phyloP scores from a whole-genome alignment of 2,329 filamentous ascomycete genomes.

The Malbranchea cinnamomea region DNA sequence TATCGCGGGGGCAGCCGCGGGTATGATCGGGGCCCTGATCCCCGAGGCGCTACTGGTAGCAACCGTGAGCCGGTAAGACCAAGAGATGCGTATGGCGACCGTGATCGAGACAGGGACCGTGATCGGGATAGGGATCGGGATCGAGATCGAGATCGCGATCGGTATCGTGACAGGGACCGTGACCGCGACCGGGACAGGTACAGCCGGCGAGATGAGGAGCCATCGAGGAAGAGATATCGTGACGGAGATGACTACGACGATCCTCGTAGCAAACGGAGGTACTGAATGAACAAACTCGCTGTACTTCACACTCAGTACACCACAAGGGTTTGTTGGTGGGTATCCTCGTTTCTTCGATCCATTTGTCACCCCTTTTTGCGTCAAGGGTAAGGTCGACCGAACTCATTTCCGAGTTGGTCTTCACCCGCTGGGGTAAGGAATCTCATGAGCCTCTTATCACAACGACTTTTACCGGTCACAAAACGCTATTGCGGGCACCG shows the following conservation, averaged over 20 bases:
- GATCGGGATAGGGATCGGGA: conserved; percentile 42
- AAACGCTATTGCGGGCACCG: too few species aligned
- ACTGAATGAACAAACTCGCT: conserved; percentile 25
- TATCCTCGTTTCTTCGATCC: conserved; percentile 22
- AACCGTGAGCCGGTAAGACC: conserved; percentile 73
- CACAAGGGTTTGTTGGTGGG: conserved; percentile 28
- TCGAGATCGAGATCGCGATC: conserved; percentile 35
- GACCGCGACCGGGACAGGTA: conserved; percentile 36
- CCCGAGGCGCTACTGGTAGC: conserved; percentile 49
- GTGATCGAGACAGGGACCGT: conserved; percentile 32
- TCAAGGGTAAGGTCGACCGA: conserved; percentile 24
- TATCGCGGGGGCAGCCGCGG: conserved; percentile 31
- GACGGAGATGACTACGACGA: conserved; percentile 74
- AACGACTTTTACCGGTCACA: too few species aligned
- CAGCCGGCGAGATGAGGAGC: conserved; percentile 37
- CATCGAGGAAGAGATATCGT: conserved; percentile 51
- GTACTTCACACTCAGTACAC: conserved; percentile 12
- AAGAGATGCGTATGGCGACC: conserved; percentile 42
- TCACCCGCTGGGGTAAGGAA: too few species aligned
- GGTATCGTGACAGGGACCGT: conserved; percentile 40
- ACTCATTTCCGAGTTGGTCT: too few species aligned
- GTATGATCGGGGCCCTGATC: conserved; percentile 35
- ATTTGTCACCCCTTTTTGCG: conserved; percentile 13
- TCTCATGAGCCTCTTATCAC: too few species aligned
- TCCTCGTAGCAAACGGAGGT: conserved; percentile 44